Percentiles rank a stretch among this genome's conserved stretches.
Evolutionary conservation across 2,329 filamentous ascomycete genomes (phyloP).

Genomic region (Rhynchosporium secalis): DNA sequence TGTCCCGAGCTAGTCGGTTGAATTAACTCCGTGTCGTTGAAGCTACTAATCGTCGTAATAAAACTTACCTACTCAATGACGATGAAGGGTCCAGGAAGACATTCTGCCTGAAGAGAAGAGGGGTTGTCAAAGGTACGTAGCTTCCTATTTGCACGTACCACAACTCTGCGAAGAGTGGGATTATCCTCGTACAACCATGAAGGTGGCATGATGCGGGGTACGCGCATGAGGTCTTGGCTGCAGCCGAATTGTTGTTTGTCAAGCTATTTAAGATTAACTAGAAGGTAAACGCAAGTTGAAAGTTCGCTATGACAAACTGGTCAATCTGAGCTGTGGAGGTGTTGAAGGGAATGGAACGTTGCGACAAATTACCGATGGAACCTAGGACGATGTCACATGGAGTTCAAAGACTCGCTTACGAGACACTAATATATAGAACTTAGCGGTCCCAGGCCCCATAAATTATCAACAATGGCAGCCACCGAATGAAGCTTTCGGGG

Average conservation of each 20-base stretch:
- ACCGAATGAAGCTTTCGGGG: too few relatives aligned
- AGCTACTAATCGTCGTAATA: not conserved
- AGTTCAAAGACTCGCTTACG: too few relatives aligned
- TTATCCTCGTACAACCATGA: conserved; percentile 16
- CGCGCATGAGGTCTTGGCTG: conserved; percentile 7
- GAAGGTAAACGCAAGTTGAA: not conserved
- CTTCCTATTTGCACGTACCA: conserved; percentile 4
- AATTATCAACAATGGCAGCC: too few relatives aligned
- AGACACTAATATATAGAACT: too few relatives aligned
- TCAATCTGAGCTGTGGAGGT: not conserved
- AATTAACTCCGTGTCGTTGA: not conserved
- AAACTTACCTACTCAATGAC: conserved; percentile 1
- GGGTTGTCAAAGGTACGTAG: not conserved
- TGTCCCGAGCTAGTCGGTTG: conserved; percentile 10
- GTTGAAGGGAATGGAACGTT: too few relatives aligned
- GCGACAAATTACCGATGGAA: too few relatives aligned
- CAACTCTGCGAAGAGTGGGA: conserved; percentile 7
- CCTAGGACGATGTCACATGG: too few relatives aligned
- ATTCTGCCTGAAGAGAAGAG: conserved; percentile 12
- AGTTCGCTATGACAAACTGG: not conserved
- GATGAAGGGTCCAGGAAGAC: conserved; percentile 7
- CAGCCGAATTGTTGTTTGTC: not conserved
- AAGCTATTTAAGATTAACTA: not conserved
- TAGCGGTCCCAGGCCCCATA: too few relatives aligned
- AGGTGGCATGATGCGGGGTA: conserved; percentile 22